Evolutionary conservation across 345 rosid genomes (phyloP), one percentile per base, ranked within the genome.

Genomic region (Arabis alpina): DNA sequence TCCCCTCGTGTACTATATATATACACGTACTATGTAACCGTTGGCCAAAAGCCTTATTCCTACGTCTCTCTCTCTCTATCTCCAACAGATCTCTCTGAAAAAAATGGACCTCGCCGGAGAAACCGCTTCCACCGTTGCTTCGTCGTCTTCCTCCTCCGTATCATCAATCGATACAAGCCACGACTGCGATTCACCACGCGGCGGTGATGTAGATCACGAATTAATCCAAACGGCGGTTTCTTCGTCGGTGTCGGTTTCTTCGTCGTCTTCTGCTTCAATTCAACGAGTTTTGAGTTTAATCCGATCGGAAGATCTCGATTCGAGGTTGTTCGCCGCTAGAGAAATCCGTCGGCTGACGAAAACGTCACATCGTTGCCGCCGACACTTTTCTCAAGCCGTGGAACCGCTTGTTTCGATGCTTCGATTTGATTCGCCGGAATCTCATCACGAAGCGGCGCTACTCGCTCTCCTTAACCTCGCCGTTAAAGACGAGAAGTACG

Each of bases 381-480:
- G 95, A 54, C 93, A 85, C 52, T 87, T 94, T 10, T 65, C 92
- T 2, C 80, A 77, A 9, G 90, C 98, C 45, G 84, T 94, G 28
- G 52, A 61, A 13, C 95, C 95, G 3, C 91, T 94, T 7, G 99
- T 94, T 55, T 83, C 88, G 63, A 85, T 91, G 96, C 92, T 91
- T 64, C 80, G 79, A 36, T 45, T 61, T 16, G 84, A 81, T 58
- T 83, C 88, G 1, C 64, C 76, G 8, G 84, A 82, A 63, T 75
- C 83, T 11, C 71, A 82, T 67, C 81, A 71, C 49, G 91, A 88
- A 74, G 82, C 97, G 3, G 98, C 98, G 39, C 80, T 94, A 6
- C 89, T 89, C 45, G 99, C 99, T 15, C 95, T 94, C 34, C 96
- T 91, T 59, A 94, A 94, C 74, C 98, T 94, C 27, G 99, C 98